These are phyloP conservation scores for Luzula sylvatica DNA, from an alignment of 176 grass and related monocot genomes.

Conservation along the genomic window DNA sequence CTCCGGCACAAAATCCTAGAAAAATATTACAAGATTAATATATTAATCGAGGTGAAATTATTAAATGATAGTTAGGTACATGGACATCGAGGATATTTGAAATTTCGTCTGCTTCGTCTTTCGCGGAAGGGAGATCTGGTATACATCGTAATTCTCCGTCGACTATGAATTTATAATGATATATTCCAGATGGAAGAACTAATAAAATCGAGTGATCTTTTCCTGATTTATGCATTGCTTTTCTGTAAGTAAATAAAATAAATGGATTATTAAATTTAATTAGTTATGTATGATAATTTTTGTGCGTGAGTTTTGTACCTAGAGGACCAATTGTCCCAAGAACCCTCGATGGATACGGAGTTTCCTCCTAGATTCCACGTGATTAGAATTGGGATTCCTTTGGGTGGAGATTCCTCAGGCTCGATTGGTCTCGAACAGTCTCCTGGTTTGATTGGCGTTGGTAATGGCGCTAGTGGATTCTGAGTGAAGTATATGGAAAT, in stretches of 20 bases:
- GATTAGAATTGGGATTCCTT: constrained; percentile 65
- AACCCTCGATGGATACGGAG: constrained; percentile 68
- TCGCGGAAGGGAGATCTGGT: constrained; percentile 48
- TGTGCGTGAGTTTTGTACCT: constrained; percentile 31
- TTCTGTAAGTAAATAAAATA: constrained; percentile 52
- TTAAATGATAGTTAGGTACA: too few species aligned
- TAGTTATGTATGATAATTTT: not conserved
- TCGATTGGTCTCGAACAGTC: constrained; percentile 20
- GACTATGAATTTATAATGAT: constrained; percentile 67
- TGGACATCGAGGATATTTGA: constrained; percentile 81
- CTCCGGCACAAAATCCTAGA: constrained; percentile 77
- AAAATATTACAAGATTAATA: too few species aligned
- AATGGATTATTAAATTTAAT: too few species aligned
- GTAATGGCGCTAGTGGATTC: constrained; percentile 59
- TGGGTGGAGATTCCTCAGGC: constrained; percentile 17
- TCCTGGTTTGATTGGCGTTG: constrained; percentile 2
- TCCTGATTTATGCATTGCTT: constrained; percentile 45
- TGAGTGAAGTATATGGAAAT: constrained; percentile 30
- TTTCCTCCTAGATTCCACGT: constrained; percentile 80
- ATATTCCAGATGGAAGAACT: constrained; percentile 64
- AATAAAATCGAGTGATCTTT: constrained; percentile 60
- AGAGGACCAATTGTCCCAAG: constrained; percentile 88
- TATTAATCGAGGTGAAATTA: too few species aligned
- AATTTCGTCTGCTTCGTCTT: constrained; percentile 42
- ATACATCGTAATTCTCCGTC: constrained; percentile 46